Conservation (phyloP, 1,284 basidiomycete species). For the Acaromyces ingoldii region DNA sequence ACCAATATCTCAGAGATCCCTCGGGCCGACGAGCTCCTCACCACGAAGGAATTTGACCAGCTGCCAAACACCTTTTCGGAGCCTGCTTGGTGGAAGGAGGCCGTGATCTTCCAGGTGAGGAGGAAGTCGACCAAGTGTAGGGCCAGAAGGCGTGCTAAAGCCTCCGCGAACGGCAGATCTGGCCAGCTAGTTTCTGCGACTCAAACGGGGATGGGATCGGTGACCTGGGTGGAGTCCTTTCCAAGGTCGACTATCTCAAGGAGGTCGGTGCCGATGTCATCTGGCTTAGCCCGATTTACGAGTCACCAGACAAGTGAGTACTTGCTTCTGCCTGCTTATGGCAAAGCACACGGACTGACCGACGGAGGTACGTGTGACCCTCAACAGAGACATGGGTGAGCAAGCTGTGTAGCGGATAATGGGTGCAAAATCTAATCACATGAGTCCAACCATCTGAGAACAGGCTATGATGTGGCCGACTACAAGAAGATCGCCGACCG, state of each 20-base stretch:
- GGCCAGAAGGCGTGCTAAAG: neutral
- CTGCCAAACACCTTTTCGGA: neutral
- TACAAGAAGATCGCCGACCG: slow-evolving; percentile 65
- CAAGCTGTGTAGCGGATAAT: no score
- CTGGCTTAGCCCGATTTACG: slow-evolving; percentile 71
- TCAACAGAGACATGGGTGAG: no score
- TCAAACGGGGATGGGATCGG: slow-evolving; percentile 70
- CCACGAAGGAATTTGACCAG: neutral
- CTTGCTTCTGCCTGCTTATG: no score
- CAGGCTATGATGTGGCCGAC: slow-evolving; percentile 53
- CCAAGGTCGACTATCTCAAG: slow-evolving; percentile 66
- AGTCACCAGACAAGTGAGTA: slow-evolving; percentile 60
- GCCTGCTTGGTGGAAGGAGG: slow-evolving; percentile 63
- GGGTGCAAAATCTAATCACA: no score
- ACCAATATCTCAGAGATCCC: no score
- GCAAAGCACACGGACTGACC: no score
- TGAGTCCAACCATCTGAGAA: no score
- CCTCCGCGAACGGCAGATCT: slow-evolving; percentile 55
- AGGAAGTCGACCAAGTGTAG: neutral
- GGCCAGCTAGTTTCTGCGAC: slow-evolving; percentile 67
- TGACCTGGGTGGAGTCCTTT: slow-evolving; percentile 65
- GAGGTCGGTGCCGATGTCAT: slow-evolving; percentile 67
- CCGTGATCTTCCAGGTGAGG: slow-evolving; percentile 57
- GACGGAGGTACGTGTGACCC: no score
- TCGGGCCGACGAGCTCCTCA: no score